Evolutionary conservation across 2,329 filamentous ascomycete genomes (phyloP).

Genomic region (Trichoderma sp.): DNA sequence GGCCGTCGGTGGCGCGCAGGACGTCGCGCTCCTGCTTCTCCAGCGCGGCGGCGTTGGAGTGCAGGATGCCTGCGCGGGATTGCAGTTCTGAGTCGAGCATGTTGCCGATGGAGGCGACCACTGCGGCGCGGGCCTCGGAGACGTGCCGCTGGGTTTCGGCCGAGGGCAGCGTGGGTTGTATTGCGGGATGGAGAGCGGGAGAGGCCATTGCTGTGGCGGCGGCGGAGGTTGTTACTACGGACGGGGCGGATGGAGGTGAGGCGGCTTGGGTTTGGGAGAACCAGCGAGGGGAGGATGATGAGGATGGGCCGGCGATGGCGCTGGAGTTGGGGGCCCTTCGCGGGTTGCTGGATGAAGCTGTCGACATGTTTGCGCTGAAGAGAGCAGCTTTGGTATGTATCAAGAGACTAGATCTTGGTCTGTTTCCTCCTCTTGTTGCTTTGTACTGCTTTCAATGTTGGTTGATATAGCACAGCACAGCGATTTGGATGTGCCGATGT

Average conservation of each 20-base stretch:
- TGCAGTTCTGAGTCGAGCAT: slow-evolving; percentile 69
- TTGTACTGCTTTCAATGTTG: not conserved
- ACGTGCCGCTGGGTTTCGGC: slow-evolving; percentile 50
- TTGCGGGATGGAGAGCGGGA: slow-evolving; percentile 26
- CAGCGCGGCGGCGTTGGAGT: slow-evolving; percentile 67
- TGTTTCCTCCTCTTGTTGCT: not conserved
- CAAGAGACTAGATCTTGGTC: too few relatives aligned
- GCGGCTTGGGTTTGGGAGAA: slow-evolving; percentile 2
- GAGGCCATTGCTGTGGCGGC: slow-evolving; percentile 2
- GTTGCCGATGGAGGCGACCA: slow-evolving; percentile 66
- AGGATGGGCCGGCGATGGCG: slow-evolving; percentile 1
- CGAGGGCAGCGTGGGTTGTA: slow-evolving; percentile 43
- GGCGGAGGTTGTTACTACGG: not conserved
- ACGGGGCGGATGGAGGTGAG: not conserved
- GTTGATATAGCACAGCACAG: not conserved
- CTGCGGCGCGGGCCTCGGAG: slow-evolving; percentile 57
- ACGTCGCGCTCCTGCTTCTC: slow-evolving; percentile 68
- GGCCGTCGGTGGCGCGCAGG: slow-evolving; percentile 56
- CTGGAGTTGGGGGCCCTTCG: not conserved
- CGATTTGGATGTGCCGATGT: not conserved
- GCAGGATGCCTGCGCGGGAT: slow-evolving; percentile 67
- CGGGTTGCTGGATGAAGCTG: not conserved
- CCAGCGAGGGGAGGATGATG: slow-evolving; percentile 11
- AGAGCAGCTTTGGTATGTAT: not conserved
- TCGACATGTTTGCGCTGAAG: not conserved